Conservation (phyloP, 345 rosid species). For the Eucalyptus shirleyi region DNA sequence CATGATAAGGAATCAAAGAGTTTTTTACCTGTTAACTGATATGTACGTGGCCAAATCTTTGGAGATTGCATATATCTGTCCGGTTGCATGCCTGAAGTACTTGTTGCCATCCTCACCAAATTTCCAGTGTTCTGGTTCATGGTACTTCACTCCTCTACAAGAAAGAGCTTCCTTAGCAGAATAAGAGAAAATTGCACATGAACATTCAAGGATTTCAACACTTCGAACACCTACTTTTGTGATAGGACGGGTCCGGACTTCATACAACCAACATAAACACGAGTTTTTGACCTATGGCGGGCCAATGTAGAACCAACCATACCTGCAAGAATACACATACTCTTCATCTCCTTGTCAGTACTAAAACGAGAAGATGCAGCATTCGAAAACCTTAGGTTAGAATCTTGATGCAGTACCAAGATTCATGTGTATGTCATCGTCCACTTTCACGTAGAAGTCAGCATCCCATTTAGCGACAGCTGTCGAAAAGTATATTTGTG, state of each 20-base stretch:
- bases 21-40: conserved; percentile 56
- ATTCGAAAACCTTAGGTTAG: background rate
- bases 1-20: background rate
- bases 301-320: conserved; percentile 75
- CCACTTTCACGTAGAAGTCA: conserved; percentile 72
- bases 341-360: background rate
- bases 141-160: conserved; percentile 77
- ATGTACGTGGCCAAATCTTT: conserved; percentile 90
- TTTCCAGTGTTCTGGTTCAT: conserved; percentile 95
- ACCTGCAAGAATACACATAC: conserved; percentile 21
- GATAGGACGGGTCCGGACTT: conserved; percentile 93
- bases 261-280: conserved; percentile 92
- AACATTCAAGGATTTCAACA: background rate
- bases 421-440: conserved; percentile 76
- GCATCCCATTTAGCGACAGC: conserved; percentile 80
- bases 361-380: background rate
- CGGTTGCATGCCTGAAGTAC: conserved; percentile 93
- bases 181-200: background rate
- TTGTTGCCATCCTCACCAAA: conserved; percentile 95
- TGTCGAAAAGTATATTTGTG: conserved; percentile 52
- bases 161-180: background rate
- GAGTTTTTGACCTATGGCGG: conserved; percentile 65
- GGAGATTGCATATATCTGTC: conserved; percentile 89
- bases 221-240: conserved; percentile 49
- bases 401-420: conserved; percentile 33